Conservation (phyloP, 176 grass and related monocot genomes). For the Tillandsia fasciculata region DNA sequence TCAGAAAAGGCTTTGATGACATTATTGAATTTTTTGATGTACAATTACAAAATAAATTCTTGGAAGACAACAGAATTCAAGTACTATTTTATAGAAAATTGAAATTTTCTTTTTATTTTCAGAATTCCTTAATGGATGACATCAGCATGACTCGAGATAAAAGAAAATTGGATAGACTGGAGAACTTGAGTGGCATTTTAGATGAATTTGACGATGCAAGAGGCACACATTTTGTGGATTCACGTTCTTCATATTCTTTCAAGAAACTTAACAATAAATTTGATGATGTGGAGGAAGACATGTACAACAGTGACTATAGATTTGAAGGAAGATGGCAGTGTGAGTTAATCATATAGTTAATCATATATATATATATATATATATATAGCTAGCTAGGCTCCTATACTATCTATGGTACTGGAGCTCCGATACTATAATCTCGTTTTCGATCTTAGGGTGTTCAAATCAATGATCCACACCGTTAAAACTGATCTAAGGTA, state of each 20-base stretch:
- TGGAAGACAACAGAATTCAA: neutral
- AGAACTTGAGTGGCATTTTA: neutral
- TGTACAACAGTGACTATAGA: constrained; percentile 15
- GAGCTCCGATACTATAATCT: too few species aligned
- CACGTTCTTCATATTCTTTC: constrained; percentile 22
- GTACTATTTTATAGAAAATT: neutral
- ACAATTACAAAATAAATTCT: neutral
- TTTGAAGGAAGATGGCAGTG: constrained; percentile 30
- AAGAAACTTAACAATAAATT: constrained; percentile 26
- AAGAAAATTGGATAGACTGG: constrained; percentile 20
- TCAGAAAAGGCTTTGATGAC: neutral
- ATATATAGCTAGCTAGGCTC: too few species aligned
- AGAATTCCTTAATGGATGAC: constrained; percentile 39
- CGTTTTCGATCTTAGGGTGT: too few species aligned
- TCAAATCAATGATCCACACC: too few species aligned
- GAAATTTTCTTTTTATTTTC: constrained; percentile 1
- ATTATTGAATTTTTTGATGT: neutral
- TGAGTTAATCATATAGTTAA: constrained; percentile 17
- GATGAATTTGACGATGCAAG: constrained; percentile 25
- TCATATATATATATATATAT: neutral
- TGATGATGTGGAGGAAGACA: constrained; percentile 30
- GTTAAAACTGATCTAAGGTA: too few species aligned
- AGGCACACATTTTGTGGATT: constrained; percentile 21
- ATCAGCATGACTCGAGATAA: constrained; percentile 29
- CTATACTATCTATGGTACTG: neutral